Percentiles rank a stretch among this genome's conserved stretches.
Conservation (phyloP, 148 eudicot genomes). For the Nyssa sinensis region DNA sequence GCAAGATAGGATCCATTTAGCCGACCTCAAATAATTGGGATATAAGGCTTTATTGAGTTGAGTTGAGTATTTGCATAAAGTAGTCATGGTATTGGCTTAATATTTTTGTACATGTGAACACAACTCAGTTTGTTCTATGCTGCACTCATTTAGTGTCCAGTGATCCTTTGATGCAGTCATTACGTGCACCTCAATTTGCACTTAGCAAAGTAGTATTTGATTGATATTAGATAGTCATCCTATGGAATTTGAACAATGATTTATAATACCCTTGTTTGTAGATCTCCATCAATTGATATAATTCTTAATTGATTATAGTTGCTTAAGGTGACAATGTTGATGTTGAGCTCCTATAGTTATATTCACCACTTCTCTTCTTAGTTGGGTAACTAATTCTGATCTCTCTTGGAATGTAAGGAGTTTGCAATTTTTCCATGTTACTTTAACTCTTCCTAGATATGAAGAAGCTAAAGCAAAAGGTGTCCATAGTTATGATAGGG, state of each 20-base stretch:
- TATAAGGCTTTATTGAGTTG: no score
- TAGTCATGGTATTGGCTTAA: neutral
- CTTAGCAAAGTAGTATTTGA: neutral
- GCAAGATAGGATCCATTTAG: no score
- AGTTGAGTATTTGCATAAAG: neutral
- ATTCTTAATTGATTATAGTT: no score
- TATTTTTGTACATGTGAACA: no score
- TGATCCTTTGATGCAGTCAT: neutral
- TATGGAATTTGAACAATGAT: neutral
- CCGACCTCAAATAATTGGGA: no score
- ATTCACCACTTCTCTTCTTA: neutral
- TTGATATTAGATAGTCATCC: neutral
- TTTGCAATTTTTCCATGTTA: neutral
- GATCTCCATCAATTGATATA: no score
- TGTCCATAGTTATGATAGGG: conserved; percentile 72
- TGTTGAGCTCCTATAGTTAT: neutral
- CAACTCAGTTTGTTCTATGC: neutral
- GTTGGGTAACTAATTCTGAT: neutral
- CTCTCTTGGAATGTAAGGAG: neutral
- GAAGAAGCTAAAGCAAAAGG: conserved; percentile 86
- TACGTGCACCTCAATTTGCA: neutral
- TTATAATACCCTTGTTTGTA: no score
- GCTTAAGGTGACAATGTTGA: neutral
- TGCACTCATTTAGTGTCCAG: neutral
- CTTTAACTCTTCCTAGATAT: conserved; percentile 65